phyloP scores from a whole-genome alignment of 805 yeast species.

The Suhomyces sp. region DNA sequence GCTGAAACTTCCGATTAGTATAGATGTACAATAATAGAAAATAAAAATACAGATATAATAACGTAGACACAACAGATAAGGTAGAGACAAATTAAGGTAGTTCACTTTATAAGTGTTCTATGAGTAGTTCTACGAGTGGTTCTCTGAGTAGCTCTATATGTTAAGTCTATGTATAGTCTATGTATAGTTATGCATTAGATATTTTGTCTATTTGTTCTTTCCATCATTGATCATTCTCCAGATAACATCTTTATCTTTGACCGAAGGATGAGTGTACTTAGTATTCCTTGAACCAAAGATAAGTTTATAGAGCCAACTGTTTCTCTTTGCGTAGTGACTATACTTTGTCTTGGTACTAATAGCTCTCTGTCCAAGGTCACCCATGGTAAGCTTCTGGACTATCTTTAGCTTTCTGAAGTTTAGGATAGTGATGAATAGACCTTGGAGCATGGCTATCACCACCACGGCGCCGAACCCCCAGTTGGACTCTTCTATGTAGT shows the following conservation, averaged over 20 bases:
- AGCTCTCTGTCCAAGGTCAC: not conserved
- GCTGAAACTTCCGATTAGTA: constrained; percentile 12
- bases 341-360: constrained; percentile 13
- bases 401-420: constrained; percentile 56
- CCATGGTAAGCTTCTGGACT: constrained; percentile 66
- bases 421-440: constrained; percentile 49
- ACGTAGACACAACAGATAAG: no score
- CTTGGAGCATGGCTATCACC: constrained; percentile 49
- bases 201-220: constrained; percentile 9
- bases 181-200: not conserved
- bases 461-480: constrained; percentile 63
- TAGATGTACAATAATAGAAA: not conserved
- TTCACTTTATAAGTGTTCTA: no score
- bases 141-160: not conserved
- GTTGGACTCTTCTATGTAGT: constrained; percentile 67
- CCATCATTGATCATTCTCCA: constrained; percentile 46
- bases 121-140: no score
- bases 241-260: constrained; percentile 35
- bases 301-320: constrained; percentile 18
- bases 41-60: not conserved
- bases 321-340: constrained; percentile 2
- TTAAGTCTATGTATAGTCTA: not conserved
- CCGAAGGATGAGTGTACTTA: constrained; percentile 31
- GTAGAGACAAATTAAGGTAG: no score
- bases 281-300: constrained; percentile 27